Evolutionary conservation across 2,329 filamentous ascomycete species (phyloP).

Genomic region (Macrophomina phaseolina): DNA sequence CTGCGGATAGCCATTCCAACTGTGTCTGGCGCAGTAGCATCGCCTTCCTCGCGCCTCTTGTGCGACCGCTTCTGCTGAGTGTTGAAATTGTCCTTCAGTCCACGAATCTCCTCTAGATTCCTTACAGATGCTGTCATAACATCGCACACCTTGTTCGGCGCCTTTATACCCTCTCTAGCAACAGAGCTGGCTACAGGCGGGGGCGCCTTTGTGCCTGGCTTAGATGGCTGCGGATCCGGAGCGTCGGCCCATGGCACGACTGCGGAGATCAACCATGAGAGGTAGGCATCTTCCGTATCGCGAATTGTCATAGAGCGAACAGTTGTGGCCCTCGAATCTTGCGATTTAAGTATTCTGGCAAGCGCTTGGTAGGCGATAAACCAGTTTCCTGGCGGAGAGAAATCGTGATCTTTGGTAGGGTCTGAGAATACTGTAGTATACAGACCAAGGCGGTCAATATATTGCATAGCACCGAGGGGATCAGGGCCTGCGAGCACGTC

Average conservation of each 20-base stretch:
- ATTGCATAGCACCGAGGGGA: conserved; percentile 65
- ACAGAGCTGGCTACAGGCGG: conserved; percentile 67
- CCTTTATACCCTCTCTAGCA: conserved; percentile 78
- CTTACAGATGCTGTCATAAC: conserved; percentile 69
- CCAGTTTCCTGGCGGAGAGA: conserved; percentile 61
- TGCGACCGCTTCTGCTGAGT: conserved; percentile 55
- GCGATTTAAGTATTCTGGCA: conserved; percentile 12
- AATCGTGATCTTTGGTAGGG: conserved; percentile 60
- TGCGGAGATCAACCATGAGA: conserved; percentile 78
- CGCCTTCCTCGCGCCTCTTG: conserved; percentile 51
- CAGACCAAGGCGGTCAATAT: conserved; percentile 70
- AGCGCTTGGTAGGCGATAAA: conserved; percentile 73
- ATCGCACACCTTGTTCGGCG: conserved; percentile 75
- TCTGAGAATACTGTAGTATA: conserved; percentile 78
- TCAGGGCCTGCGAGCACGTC: conserved; percentile 52
- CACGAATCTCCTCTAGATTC: conserved; percentile 68
- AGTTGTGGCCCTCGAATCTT: neutral
- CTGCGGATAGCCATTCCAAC: conserved; percentile 76
- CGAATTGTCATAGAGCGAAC: conserved; percentile 58
- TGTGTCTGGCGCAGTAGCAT: conserved; percentile 60
- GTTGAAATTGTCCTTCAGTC: conserved; percentile 60
- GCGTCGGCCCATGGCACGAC: conserved; percentile 74
- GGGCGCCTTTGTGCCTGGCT: conserved; percentile 56
- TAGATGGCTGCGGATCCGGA: conserved; percentile 42
- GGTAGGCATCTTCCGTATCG: conserved; percentile 69